phyloP scores from a whole-genome alignment of 768 basidiomycete genomes.

The Clavaria fumosa region DNA sequence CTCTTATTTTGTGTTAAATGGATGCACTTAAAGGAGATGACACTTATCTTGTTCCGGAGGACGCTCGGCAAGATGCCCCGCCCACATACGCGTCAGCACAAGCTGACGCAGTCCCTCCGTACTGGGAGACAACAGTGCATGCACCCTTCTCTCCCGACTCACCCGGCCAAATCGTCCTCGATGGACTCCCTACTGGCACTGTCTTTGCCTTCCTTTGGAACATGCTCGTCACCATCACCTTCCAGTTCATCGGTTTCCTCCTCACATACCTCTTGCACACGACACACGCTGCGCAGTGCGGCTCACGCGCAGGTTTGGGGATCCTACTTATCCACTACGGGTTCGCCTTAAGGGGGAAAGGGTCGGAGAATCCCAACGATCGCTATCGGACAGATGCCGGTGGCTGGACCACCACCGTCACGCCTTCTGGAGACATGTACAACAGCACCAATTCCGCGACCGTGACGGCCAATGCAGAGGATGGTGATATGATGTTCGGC shows the following conservation, averaged over 20 bases:
- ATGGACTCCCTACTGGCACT: slow-evolving; percentile 69
- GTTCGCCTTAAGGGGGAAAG: slow-evolving; percentile 50
- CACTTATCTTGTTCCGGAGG: slow-evolving; percentile 69
- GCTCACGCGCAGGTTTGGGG: slow-evolving; percentile 90
- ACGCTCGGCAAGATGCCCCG: slow-evolving; percentile 66
- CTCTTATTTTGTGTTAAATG: slow-evolving; percentile 7
- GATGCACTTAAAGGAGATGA: slow-evolving; percentile 38
- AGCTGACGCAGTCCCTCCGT: slow-evolving; percentile 91
- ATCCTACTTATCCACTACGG: slow-evolving; percentile 95
- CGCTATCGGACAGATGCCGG: slow-evolving; percentile 20
- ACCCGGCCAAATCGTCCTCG: slow-evolving; percentile 75
- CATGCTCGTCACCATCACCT: slow-evolving; percentile 82
- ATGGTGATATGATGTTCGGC: slow-evolving; percentile 19
- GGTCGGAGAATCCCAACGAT: slow-evolving; percentile 31
- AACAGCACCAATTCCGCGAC: slow-evolving; percentile 16
- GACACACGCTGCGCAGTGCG: slow-evolving; percentile 85
- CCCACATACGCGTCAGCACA: slow-evolving; percentile 89
- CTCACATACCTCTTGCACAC: slow-evolving; percentile 90
- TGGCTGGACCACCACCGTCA: slow-evolving; percentile 16
- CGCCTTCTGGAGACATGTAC: slow-evolving; percentile 30
- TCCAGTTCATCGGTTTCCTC: slow-evolving; percentile 92
- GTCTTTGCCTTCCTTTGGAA: slow-evolving; percentile 87
- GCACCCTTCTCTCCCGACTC: slow-evolving; percentile 55
- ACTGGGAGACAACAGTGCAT: slow-evolving; percentile 97
- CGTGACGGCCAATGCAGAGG: slow-evolving; percentile 7